Evolutionary conservation across 805 yeast species (phyloP), one percentile per base, ranked within the genome.

Genomic region (Yamadazyma philogaea): DNA sequence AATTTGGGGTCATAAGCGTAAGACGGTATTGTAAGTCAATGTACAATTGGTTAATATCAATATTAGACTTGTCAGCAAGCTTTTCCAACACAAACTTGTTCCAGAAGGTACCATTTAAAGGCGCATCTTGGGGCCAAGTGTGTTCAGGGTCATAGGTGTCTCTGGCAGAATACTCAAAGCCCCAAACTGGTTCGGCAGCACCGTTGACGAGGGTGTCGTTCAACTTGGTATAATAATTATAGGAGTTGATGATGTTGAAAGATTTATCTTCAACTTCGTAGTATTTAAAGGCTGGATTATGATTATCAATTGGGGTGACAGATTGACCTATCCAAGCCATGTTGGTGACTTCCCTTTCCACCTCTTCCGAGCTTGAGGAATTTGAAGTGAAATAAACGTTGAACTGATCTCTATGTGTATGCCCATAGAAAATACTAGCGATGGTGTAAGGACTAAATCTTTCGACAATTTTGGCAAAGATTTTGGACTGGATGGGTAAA

Each of bases 201-300:
- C 75, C 72, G 42, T 72, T 73, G 38, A 58, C 57, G 55, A 74
- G 78, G 11, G 84, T 79, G 35, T 73, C 77, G 54, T 81, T 79
- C 50, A 84, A 70, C 45, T 68, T 68, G n/a, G 83, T 70, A 59
- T 72, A 81, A 61, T 71, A 80, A 52, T 80, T 81, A 62, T 59
- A 72, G 2, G 81, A 68, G 54, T 83, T 79, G 72, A 80, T 69
- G 45, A 83, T 66, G 48, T 75, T 75, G 63, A 80, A 81, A 5
- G 85, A 74, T 48, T 73, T 60, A 17, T 74, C 62, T 56, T 83
- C 87, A 41, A 83, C 81, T 50, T 78, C 79, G 53, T 83, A 84
- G 62, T 81, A 82, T 57, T 85, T 74, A 84, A 87, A 83, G 16
- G 81, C 74, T 6, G 90, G 90, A 57, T 83, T 83, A 49, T 75